Evolutionary conservation across 2,329 filamentous ascomycete genomes (phyloP).

Genomic region (Claviceps sp.): DNA sequence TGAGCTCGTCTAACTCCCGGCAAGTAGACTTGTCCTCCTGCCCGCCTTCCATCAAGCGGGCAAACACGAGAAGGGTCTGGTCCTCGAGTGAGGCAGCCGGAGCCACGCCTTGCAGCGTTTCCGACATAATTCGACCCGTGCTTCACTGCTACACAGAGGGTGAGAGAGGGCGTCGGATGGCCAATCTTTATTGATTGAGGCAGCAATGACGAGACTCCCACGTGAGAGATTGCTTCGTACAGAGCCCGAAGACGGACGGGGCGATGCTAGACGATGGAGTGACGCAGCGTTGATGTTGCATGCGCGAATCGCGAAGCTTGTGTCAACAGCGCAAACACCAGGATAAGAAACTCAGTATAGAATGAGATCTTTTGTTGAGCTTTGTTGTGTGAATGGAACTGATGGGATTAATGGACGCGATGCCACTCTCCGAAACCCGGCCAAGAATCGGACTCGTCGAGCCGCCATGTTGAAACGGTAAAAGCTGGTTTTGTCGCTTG

Average conservation of each 20-base stretch:
- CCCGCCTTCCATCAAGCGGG: constrained; percentile 80
- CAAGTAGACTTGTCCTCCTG: constrained; percentile 66
- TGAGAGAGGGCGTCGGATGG: neutral
- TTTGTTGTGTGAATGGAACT: neutral
- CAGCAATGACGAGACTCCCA: neutral
- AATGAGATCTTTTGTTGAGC: neutral
- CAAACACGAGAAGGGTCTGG: constrained; percentile 64
- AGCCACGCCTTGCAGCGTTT: constrained; percentile 17
- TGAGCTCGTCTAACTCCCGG: constrained; percentile 42
- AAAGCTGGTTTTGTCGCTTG: no score
- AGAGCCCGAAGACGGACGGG: neutral
- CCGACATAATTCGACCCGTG: constrained; percentile 17
- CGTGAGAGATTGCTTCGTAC: neutral
- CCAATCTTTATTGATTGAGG: neutral
- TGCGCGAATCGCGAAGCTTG: neutral
- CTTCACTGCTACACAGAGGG: neutral
- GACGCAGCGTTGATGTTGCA: neutral
- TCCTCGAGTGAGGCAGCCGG: constrained; percentile 35
- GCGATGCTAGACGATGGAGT: neutral
- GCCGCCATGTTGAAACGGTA: neutral
- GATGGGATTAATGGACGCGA: neutral
- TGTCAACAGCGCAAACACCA: neutral
- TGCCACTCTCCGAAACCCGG: neutral
- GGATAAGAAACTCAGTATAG: neutral
- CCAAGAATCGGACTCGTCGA: neutral